Evolutionary conservation across 352 stramenopile genomes (phyloP).

Genomic region (Blastocystis sp.): DNA sequence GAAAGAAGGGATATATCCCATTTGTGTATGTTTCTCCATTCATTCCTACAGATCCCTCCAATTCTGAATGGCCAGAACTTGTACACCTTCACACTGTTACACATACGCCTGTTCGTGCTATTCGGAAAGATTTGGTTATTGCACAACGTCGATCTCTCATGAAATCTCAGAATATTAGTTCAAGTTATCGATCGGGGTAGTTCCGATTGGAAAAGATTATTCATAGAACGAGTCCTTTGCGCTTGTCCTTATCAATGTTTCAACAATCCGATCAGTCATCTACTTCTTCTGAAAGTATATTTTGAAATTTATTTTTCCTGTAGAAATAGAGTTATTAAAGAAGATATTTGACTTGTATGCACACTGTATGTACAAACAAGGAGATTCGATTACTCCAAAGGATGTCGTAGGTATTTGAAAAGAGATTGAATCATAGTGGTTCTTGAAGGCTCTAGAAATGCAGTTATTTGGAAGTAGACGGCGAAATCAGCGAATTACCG

Average conservation of each 20-base stretch:
- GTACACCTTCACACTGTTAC: background rate
- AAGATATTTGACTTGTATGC: background rate
- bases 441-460: background rate
- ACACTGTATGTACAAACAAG: background rate
- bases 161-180: background rate
- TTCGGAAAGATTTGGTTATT: background rate
- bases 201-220: too few relatives aligned
- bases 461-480: background rate
- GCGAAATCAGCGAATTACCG: background rate
- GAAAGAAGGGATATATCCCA: constrained; percentile 4
- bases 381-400: background rate
- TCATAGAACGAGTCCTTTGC: background rate
- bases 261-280: too few relatives aligned
- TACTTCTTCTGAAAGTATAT: background rate
- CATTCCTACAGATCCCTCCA: background rate
- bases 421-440: background rate
- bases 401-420: background rate
- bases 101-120: background rate
- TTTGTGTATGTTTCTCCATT: background rate
- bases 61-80: constrained; percentile 3
- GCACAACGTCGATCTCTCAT: background rate
- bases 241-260: background rate
- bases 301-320: background rate
- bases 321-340: background rate
- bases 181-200: background rate